These are phyloP conservation scores for Piper longum DNA, from an alignment of 164 flowering plant species.

Conservation along the genomic window DNA sequence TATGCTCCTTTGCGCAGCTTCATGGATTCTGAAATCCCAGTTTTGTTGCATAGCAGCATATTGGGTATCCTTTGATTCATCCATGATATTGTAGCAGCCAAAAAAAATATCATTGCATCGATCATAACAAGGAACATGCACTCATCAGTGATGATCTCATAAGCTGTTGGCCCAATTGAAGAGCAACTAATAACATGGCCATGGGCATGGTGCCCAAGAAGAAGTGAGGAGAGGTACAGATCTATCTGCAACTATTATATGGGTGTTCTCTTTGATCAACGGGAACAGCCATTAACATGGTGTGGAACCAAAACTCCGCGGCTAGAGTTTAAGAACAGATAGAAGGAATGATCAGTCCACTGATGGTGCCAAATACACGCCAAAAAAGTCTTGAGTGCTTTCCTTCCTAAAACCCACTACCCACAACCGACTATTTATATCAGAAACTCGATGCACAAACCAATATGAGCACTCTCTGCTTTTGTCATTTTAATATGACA, in stretches of 20 bases:
- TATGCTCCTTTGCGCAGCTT: constrained; percentile 23
- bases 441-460: neutral
- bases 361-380: neutral
- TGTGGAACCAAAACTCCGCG: neutral
- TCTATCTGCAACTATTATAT: constrained; percentile 1
- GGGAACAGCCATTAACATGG: neutral
- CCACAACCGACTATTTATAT: neutral
- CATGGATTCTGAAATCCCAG: constrained; percentile 16
- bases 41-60: constrained; percentile 10
- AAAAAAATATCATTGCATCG: neutral
- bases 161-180: neutral
- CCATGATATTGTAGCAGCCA: constrained; percentile 4
- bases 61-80: constrained; percentile 4
- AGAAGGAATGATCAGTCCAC: neutral
- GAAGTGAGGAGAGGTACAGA: neutral
- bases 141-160: neutral
- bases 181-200: neutral
- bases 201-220: neutral
- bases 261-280: constrained; percentile 4
- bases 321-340: constrained; percentile 3
- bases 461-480: neutral
- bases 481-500: neutral
- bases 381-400: constrained; percentile 10
- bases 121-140: neutral
- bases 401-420: constrained; percentile 8